Evolutionary conservation across 2,329 filamentous ascomycete species (phyloP).

Genomic region (Cladophialophora bantiana): DNA sequence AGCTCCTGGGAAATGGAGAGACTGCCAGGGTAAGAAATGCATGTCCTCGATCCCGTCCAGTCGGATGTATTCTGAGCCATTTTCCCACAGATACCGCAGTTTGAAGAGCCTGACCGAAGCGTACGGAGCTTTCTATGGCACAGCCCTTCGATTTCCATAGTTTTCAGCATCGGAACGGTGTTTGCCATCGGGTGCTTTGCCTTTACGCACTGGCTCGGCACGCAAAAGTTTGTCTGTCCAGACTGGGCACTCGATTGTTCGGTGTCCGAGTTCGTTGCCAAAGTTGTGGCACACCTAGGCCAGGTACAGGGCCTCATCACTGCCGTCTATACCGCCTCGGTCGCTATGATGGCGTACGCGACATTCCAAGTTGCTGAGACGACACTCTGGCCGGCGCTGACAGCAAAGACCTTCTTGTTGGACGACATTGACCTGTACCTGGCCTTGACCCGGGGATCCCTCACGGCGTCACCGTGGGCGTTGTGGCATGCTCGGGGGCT

Average conservation of each 20-base stretch:
- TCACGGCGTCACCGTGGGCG: background rate
- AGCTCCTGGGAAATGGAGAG: background rate
- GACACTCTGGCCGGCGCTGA: conserved; percentile 7
- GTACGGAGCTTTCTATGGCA: conserved; percentile 2
- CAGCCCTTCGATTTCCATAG: background rate
- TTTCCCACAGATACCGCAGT: background rate
- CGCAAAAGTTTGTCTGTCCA: conserved; percentile 4
- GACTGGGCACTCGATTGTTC: conserved; percentile 10
- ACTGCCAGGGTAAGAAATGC: background rate
- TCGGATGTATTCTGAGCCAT: background rate
- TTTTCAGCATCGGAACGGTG: background rate
- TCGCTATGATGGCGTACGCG: conserved; percentile 9
- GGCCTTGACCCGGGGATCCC: conserved; percentile 4
- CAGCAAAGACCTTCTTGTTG: background rate
- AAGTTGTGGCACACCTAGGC: conserved; percentile 7
- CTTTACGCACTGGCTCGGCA: conserved; percentile 4
- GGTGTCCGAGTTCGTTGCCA: conserved; percentile 4
- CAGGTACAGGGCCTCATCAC: conserved; percentile 6
- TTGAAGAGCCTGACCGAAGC: background rate
- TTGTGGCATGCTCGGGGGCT: conserved; percentile 7
- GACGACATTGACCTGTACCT: conserved; percentile 2
- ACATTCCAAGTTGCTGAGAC: conserved; percentile 4
- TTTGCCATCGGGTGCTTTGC: background rate
- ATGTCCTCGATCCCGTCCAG: background rate
- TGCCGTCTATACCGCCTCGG: conserved; percentile 3